Conservation (phyloP, 208 protist species). For the Leishmania tarentolae region DNA sequence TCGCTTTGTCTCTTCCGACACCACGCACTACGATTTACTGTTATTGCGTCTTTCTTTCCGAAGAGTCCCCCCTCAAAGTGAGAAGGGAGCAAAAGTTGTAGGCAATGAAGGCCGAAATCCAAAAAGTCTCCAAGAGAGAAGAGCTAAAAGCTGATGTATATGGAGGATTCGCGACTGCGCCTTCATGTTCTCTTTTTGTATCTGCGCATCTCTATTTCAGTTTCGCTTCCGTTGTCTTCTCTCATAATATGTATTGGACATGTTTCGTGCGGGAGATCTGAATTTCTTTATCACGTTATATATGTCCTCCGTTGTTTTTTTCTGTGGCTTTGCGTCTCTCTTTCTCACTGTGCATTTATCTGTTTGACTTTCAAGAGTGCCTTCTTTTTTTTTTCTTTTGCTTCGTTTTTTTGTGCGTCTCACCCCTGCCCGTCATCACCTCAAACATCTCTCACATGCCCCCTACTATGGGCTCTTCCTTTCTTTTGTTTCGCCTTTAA, state of each 20-base stretch:
- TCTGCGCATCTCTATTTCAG: background rate
- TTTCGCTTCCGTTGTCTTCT: background rate
- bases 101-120: background rate
- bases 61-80: background rate
- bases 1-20: background rate
- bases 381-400: background rate
- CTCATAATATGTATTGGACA: slow-evolving; percentile 7
- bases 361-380: slow-evolving; percentile 10
- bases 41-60: background rate
- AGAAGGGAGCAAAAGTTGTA: background rate
- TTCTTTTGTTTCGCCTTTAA: background rate
- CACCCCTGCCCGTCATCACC: background rate
- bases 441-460: background rate
- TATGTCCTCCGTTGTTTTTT: background rate
- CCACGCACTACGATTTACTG: background rate
- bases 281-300: too few relatives aligned
- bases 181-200: background rate
- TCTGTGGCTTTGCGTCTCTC: background rate
- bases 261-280: slow-evolving; percentile 30
- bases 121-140: background rate
- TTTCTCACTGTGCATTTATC: slow-evolving; percentile 15
- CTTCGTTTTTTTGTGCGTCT: background rate
- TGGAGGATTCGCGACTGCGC: background rate
- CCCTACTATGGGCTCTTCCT: background rate
- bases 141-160: background rate